Conservation (phyloP, 2,329 filamentous ascomycete species). For the Tolypocladium ovalisporum region DNA sequence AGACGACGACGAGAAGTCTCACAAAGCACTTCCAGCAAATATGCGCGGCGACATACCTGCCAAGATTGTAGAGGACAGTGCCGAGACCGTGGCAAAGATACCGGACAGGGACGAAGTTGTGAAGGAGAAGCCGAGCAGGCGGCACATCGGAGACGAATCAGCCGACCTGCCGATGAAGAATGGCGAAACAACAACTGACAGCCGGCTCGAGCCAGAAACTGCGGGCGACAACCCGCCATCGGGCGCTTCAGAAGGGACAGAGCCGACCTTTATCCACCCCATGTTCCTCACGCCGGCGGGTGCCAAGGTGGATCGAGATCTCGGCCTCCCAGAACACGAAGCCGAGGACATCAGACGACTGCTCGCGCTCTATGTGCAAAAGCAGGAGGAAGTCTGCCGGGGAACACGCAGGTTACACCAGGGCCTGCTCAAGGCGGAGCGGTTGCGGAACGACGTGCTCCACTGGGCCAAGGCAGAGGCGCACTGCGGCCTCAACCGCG, state of each 20-base stretch:
- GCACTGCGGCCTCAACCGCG: slow-evolving; percentile 52
- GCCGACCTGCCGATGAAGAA: slow-evolving; percentile 7
- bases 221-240: neutral
- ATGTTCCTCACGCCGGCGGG: slow-evolving; percentile 58
- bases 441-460: slow-evolving; percentile 59
- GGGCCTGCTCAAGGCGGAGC: slow-evolving; percentile 61
- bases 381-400: slow-evolving; percentile 74
- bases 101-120: neutral
- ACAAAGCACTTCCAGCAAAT: neutral
- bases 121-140: neutral
- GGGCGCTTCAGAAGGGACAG: slow-evolving; percentile 10
- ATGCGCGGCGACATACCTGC: neutral
- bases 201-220: slow-evolving; percentile 5
- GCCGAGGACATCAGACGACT: slow-evolving; percentile 69
- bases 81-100: neutral
- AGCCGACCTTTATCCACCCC: slow-evolving; percentile 56
- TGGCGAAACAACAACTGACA: slow-evolving; percentile 25
- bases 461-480: slow-evolving; percentile 71
- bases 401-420: slow-evolving; percentile 57
- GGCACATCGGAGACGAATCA: neutral
- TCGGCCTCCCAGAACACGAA: slow-evolving; percentile 61
- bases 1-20: neutral
- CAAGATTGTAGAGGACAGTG: neutral
- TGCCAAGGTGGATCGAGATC: slow-evolving; percentile 55
- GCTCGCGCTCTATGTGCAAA: slow-evolving; percentile 68